Base-by-base conservation (phyloP, 2,329 filamentous ascomycete genomes). In the Sporothrix phasma region DNA sequence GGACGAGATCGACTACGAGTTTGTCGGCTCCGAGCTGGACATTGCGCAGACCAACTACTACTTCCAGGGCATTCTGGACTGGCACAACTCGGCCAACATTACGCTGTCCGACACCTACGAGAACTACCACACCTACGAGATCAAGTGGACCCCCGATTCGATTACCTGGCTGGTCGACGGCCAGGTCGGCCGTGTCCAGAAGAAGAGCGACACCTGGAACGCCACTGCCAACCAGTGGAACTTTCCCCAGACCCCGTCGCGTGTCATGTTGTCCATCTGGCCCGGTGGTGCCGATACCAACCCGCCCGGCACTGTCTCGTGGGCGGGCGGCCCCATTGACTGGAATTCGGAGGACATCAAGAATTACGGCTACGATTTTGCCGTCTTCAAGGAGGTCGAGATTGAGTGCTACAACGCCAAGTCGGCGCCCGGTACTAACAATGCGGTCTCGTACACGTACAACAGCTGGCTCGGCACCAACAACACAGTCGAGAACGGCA, bases 1-100 rank as follows among this genome's bases (percentile, higher is more conserved):
- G 81, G 94, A 99, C 73, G 94, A 99, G 77, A 96, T 99, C 71
- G 94, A 99, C 78, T 97, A 91, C 74, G 94, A 99, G 75, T 97
- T 89, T 74, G 84, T 99, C 63, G 94, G 94, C 69, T 83, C 83
- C 51, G 90, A 97, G 72, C 80, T 96, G 67, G 73, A 80, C 54
- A 84, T 82, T 67, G 90, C 88, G 19, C 92, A 99, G 79, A 94
- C 92, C 73, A 99, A 99, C 79, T 99, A 87, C 80, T 99, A 97
- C 78, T 97, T 88, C 78, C 92, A 97, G 78, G 94, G 94, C 72
- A 88, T 97, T 68, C 88, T 90, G 45, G 82, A 93, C 75, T 97
- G 91, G 73, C 79, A 83, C 68, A 90, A 97, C 73, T 87, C 85
- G 10, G 80, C 76, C 63, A 93, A 96, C 74, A 84, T 92, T 56